Conservation (phyloP, 2,329 filamentous ascomycete species). For the Pseudogymnoascus sp. region DNA sequence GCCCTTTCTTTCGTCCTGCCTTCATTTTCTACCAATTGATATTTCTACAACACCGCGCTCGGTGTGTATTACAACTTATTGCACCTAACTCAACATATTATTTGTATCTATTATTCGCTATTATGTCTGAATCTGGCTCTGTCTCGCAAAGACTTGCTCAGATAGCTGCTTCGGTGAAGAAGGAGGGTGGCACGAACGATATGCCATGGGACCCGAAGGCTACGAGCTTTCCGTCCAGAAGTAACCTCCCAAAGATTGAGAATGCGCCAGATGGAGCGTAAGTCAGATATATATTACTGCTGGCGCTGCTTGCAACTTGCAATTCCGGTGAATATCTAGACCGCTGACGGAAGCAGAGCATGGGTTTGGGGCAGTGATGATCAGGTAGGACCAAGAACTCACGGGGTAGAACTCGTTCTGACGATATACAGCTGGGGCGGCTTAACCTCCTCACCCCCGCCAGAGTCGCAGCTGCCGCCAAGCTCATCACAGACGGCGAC, state of each 20-base stretch:
- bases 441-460: slow-evolving; percentile 41
- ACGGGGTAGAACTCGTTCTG: background rate
- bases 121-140: background rate
- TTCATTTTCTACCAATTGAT: background rate
- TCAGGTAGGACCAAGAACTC: slow-evolving; percentile 15
- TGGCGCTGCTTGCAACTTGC: background rate
- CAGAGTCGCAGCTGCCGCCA: slow-evolving; percentile 34
- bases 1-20: background rate
- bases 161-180: slow-evolving; percentile 21
- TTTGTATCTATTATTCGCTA: background rate
- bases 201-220: slow-evolving; percentile 26
- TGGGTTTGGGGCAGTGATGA: slow-evolving; percentile 29
- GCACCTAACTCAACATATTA: background rate
- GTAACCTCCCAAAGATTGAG: slow-evolving; percentile 24
- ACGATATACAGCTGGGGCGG: slow-evolving; percentile 31
- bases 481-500: slow-evolving; percentile 36
- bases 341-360: slow-evolving; percentile 14
- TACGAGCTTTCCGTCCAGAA: slow-evolving; percentile 25
- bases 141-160: slow-evolving; percentile 18
- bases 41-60: background rate
- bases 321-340: background rate
- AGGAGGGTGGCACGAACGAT: slow-evolving; percentile 14
- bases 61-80: background rate
- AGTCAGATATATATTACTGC: background rate
- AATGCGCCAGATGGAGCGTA: slow-evolving; percentile 24